Conservation (phyloP, 768 basidiomycete species). For the Harrya chromipes region DNA sequence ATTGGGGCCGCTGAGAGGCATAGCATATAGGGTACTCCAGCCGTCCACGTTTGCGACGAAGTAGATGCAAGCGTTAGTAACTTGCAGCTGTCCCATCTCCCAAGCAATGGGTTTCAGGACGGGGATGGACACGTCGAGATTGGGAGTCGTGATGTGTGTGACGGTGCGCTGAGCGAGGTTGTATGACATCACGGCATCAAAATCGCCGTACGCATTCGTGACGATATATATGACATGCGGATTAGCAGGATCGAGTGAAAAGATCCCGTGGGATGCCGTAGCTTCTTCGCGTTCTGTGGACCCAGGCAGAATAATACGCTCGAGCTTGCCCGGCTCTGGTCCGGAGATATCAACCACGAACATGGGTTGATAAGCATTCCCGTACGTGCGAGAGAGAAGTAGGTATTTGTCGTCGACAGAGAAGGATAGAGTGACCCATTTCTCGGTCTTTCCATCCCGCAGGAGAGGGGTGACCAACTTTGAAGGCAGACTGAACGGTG, state of each 20-base stretch:
- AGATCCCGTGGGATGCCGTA: conserved; percentile 21
- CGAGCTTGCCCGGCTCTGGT: conserved; percentile 18
- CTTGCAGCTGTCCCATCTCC: conserved; percentile 27
- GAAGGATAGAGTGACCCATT: conserved; percentile 32
- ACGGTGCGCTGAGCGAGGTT: conserved; percentile 30
- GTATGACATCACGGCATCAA: conserved; percentile 35
- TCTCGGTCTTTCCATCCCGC: conserved; percentile 30
- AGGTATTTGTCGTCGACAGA: conserved; percentile 40
- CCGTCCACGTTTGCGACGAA: conserved; percentile 41
- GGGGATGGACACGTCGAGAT: conserved; percentile 22
- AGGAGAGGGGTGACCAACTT: conserved; percentile 33
- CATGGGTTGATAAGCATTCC: conserved; percentile 27
- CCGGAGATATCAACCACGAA: conserved; percentile 36
- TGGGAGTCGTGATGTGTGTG: conserved; percentile 38
- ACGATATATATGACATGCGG: conserved; percentile 33
- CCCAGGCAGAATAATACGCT: conserved; percentile 34
- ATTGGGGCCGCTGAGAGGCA: conserved; percentile 30
- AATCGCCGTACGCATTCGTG: conserved; percentile 40
- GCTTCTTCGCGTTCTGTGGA: conserved; percentile 30
- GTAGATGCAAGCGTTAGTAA: conserved; percentile 29
- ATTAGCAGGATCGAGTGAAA: conserved; percentile 31
- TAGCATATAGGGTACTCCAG: conserved; percentile 30
- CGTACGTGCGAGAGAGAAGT: conserved; percentile 29
- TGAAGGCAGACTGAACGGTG: conserved; percentile 33
- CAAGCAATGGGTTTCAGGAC: conserved; percentile 37